These are phyloP conservation scores for Gyrodon lividus DNA, from an alignment of 768 basidiomycete species.

Conservation along the genomic window DNA sequence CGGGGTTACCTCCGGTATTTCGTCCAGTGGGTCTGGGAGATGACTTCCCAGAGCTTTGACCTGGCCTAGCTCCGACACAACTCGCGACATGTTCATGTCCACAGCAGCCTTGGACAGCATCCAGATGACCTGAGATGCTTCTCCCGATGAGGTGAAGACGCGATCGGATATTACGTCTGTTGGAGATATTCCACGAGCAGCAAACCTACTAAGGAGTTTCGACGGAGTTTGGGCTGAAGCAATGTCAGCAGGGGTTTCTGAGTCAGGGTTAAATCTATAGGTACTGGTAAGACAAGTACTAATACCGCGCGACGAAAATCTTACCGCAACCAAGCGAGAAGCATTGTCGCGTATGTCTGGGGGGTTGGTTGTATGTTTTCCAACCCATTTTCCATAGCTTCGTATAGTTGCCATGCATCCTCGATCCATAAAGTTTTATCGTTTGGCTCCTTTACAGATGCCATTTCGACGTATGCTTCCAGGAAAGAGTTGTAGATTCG, in stretches of 20 bases:
- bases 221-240: constrained; percentile 14
- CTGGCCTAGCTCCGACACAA: constrained; percentile 58
- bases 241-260: constrained; percentile 18
- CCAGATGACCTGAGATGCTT: constrained; percentile 54
- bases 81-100: constrained; percentile 45
- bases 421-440: constrained; percentile 57
- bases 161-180: constrained; percentile 57
- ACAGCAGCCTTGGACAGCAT: constrained; percentile 60
- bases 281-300: constrained; percentile 11
- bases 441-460: constrained; percentile 42
- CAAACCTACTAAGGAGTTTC: constrained; percentile 44
- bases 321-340: constrained; percentile 57
- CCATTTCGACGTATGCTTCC: constrained; percentile 62
- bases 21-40: constrained; percentile 42
- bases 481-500: constrained; percentile 66
- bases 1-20: constrained; percentile 62
- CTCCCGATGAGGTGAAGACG: constrained; percentile 50
- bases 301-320: constrained; percentile 12
- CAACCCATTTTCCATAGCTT: constrained; percentile 47
- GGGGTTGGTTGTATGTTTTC: constrained; percentile 52
- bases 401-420: constrained; percentile 60
- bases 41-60: constrained; percentile 45
- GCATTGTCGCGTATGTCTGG: constrained; percentile 67
- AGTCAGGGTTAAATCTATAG: constrained; percentile 41
- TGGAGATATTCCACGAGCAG: constrained; percentile 49